Conservation (phyloP, 2,329 filamentous ascomycete genomes). For the Chaetoscypha palmicola region DNA sequence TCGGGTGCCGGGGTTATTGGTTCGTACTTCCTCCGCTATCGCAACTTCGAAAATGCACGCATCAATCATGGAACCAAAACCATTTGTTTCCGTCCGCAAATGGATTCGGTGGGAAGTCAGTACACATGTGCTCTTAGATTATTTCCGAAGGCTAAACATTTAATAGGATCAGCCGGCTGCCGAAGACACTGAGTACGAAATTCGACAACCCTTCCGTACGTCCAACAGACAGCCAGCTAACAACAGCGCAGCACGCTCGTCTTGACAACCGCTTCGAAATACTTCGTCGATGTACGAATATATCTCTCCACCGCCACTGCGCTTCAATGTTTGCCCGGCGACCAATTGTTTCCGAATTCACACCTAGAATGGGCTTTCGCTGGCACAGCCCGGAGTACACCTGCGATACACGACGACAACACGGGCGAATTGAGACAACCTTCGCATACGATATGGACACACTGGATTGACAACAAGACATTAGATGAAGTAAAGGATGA, state of each 20-base stretch:
- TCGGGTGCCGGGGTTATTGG: too few species aligned
- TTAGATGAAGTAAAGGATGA: constrained; percentile 26
- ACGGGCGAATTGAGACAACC: constrained; percentile 11
- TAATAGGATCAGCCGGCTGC: constrained; percentile 18
- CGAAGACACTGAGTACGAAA: constrained; percentile 21
- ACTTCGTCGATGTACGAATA: constrained; percentile 29
- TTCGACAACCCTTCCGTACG: not conserved
- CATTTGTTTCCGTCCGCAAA: not conserved
- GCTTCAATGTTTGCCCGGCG: constrained; percentile 3
- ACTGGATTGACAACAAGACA: constrained; percentile 25
- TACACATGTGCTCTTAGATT: too few species aligned
- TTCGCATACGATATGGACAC: constrained; percentile 26
- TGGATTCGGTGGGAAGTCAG: not conserved
- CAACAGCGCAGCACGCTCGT: constrained; percentile 25
- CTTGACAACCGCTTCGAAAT: constrained; percentile 25
- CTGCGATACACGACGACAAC: constrained; percentile 10
- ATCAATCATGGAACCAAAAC: not conserved
- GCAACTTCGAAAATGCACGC: too few species aligned
- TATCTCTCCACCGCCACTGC: constrained; percentile 9
- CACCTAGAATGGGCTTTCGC: constrained; percentile 30
- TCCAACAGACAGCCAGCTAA: not conserved
- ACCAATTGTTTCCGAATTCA: constrained; percentile 7
- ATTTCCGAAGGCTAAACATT: too few species aligned
- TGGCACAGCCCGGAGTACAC: constrained; percentile 13
- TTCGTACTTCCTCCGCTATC: too few species aligned